A percentile compares a stretch with the other conserved stretches of the same genome.
These are phyloP conservation scores for Spirogloea muscicola DNA, from an alignment of 139 green algal species.

Conservation along the genomic window DNA sequence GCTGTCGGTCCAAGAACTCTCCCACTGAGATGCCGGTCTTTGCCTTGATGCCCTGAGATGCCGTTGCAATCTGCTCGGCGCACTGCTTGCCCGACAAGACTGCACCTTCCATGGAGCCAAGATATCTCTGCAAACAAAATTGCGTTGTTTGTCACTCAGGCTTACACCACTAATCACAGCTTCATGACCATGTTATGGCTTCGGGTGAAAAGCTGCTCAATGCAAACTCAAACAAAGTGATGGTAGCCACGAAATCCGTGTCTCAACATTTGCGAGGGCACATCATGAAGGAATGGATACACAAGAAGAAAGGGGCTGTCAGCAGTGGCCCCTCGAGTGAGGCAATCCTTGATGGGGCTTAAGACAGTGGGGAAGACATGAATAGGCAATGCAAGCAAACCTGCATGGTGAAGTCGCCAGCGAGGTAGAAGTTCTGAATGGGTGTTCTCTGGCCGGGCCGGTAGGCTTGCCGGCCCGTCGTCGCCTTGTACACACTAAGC, in stretches of 20 bases:
- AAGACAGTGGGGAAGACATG: too few relatives aligned
- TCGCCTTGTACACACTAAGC: constrained; percentile 85
- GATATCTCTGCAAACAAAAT: constrained; percentile 63
- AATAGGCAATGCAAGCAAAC: constrained; percentile 20
- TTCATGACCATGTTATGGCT: too few relatives aligned
- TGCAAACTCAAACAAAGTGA: too few relatives aligned
- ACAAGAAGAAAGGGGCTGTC: too few relatives aligned
- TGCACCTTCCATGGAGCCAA: constrained; percentile 97
- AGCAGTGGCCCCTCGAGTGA: too few relatives aligned
- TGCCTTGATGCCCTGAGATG: neutral
- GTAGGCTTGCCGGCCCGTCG: constrained; percentile 82
- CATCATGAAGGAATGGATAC: too few relatives aligned
- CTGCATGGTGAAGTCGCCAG: constrained; percentile 96
- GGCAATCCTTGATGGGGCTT: too few relatives aligned
- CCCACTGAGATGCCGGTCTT: constrained; percentile 19
- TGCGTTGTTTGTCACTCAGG: too few relatives aligned
- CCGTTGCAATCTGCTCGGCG: constrained; percentile 50
- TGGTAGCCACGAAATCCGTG: too few relatives aligned
- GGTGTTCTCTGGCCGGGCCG: constrained; percentile 67
- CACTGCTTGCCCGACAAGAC: constrained; percentile 56
- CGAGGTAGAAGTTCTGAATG: constrained; percentile 92
- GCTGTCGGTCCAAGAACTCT: constrained; percentile 16
- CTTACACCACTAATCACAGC: too few relatives aligned
- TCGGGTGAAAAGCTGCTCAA: too few relatives aligned
- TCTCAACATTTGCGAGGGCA: too few relatives aligned